Evolutionary conservation across 2,329 filamentous ascomycete species (phyloP), one percentile per base, ranked within the genome.

Genomic region (Ophiostoma sp.): DNA sequence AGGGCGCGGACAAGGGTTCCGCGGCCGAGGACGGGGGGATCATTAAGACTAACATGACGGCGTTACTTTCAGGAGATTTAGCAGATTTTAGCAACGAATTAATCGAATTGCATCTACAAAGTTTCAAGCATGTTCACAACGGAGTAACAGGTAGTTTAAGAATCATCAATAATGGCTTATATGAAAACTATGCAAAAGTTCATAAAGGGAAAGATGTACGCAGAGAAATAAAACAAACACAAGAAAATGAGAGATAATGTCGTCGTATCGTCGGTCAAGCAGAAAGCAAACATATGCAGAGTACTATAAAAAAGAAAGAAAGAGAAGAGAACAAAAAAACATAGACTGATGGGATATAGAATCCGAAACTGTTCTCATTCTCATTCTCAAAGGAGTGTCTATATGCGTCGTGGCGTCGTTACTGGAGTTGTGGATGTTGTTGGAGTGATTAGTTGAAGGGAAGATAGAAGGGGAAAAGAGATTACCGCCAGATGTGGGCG

Each of bases 401-500:
- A 54, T n/a, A 68, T 67, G 54, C 62, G 54, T 73, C 70, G 67
- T 72, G 57, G 65, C 68, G n/a, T 73, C 72, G 69, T 73, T 52
- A 65, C 20, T 36, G 8, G 44, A 8, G 6, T 65, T 65, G 20
- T 10, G 23, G 15, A 41, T 65, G 8, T 39, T 35, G 57, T 27
- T 62, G 13, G 8, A 27, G 23, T 13, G 27, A 57, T 35, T 35
- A 20, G 27, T 62, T 6, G 27, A 23, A 48, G 57, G 17, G 57
- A 27, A 4, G 52, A 11, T 1, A 48, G 2, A 20, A 31, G 27
- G 44, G 13, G 15, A 57, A 11, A 17, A 57, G 10, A 17, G 1
- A 39, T 33, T 83, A 75, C 75, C 82, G 79, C 85, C 84, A 81
- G 73, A 86, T 76, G 78, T 84, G 79, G 68, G 82, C 74, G 71